Percentiles rank a stretch among this genome's conserved stretches.
phyloP scores from a whole-genome alignment of 768 basidiomycete species.

The Leccinum imitatum region DNA sequence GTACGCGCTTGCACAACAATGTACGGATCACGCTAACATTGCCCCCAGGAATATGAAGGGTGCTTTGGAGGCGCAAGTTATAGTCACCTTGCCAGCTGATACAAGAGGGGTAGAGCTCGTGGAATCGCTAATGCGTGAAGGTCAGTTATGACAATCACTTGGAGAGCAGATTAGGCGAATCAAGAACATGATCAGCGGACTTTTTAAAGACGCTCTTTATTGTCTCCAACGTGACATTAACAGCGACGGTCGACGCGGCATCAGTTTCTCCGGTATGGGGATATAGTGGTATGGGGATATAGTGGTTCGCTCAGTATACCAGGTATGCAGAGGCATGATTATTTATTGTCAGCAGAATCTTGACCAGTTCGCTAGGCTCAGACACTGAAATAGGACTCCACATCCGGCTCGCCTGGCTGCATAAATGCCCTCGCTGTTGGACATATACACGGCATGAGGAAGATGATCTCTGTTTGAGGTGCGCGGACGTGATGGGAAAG shows the following conservation, averaged over 20 bases:
- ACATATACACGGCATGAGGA: conserved; percentile 56
- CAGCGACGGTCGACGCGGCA: conserved; percentile 43
- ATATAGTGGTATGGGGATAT: conserved; percentile 45
- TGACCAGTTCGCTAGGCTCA: conserved; percentile 8
- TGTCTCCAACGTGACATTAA: conserved; percentile 56
- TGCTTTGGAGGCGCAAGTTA: conserved; percentile 74
- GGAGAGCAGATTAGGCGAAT: background rate
- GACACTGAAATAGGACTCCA: conserved; percentile 41
- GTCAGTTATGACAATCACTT: conserved; percentile 14
- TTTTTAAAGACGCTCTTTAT: conserved; percentile 76
- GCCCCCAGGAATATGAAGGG: conserved; percentile 61
- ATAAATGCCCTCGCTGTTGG: conserved; percentile 28
- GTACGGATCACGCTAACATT: conserved; percentile 3
- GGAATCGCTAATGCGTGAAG: conserved; percentile 46
- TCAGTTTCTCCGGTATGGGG: conserved; percentile 30
- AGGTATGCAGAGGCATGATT: conserved; percentile 37
- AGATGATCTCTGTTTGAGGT: conserved; percentile 66
- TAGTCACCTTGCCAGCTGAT: conserved; percentile 55
- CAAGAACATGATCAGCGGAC: conserved; percentile 41
- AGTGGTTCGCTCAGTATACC: conserved; percentile 41
- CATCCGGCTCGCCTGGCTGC: too few species aligned
- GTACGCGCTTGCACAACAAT: conserved; percentile 39
- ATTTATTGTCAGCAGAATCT: background rate
- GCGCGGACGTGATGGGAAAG: conserved; percentile 33
- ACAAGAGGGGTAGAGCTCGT: conserved; percentile 30